A percentile compares a stretch with the other conserved stretches of the same genome.
Evolutionary conservation across 257 asterid species (phyloP).

Genomic region (Lycium ferocissimum): DNA sequence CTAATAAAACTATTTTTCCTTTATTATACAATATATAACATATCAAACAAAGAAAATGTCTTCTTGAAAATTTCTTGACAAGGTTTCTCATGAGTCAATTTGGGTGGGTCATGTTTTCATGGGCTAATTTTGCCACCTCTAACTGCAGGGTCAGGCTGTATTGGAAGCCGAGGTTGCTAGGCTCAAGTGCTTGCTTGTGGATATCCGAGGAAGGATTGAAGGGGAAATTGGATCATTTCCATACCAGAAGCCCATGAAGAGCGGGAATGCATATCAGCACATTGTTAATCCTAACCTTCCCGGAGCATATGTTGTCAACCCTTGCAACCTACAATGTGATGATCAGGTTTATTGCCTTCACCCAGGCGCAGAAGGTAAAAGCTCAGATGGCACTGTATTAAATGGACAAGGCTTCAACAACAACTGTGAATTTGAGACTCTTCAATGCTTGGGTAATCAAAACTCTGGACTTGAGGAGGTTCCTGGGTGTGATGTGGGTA

Average conservation of each 20-base stretch:
- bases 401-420: slow-evolving; percentile 48
- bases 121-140: no score
- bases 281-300: slow-evolving; percentile 54
- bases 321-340: slow-evolving; percentile 75
- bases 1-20: no score
- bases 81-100: no score
- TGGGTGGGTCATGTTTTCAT: no score
- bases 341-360: slow-evolving; percentile 87
- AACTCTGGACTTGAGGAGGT: slow-evolving; percentile 34
- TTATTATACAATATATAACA: no score
- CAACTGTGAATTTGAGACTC: slow-evolving; percentile 41
- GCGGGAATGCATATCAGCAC: slow-evolving; percentile 53
- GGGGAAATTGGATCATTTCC: slow-evolving; percentile 98
- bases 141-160: slow-evolving; percentile 75
- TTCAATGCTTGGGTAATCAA: slow-evolving; percentile 40
- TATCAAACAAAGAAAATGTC: no score
- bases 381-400: slow-evolving; percentile 41
- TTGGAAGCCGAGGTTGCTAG: slow-evolving; percentile 94
- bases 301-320: slow-evolving; percentile 70
- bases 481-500: slow-evolving; percentile 30
- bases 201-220: slow-evolving; percentile 92
- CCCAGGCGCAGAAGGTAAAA: slow-evolving; percentile 64
- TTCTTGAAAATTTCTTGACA: no score
- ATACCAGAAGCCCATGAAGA: slow-evolving; percentile 76
- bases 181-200: slow-evolving; percentile 95